A percentile compares a stretch with the other conserved stretches of the same genome.
These are phyloP conservation scores for Torulaspora gathmanii DNA, from an alignment of 805 yeast species.

Conservation along the genomic window DNA sequence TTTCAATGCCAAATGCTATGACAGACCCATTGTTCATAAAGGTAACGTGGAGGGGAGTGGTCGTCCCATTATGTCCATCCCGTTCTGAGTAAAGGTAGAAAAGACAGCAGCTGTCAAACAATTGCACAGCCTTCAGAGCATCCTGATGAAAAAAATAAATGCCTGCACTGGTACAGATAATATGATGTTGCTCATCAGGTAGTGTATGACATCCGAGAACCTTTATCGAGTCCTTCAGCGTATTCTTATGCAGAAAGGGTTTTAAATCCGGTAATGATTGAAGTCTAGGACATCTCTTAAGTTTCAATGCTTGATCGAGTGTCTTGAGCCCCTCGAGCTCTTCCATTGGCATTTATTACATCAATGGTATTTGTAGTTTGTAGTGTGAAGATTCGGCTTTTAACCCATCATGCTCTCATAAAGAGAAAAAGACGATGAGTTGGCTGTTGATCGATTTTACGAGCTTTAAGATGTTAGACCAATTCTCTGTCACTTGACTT, in stretches of 20 bases:
- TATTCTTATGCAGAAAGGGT: background rate
- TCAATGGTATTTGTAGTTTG: background rate
- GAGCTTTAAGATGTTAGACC: too few relatives aligned
- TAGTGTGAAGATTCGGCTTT: background rate
- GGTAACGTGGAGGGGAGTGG: conserved; percentile 4
- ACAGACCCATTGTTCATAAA: conserved; percentile 4
- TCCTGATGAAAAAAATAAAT: conserved; percentile 1
- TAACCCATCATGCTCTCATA: background rate
- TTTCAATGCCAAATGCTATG: background rate
- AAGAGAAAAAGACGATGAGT: background rate
- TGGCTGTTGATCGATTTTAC: too few relatives aligned
- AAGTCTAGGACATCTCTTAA: background rate
- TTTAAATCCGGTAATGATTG: background rate
- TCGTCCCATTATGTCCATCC: background rate
- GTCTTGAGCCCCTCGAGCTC: conserved; percentile 2
- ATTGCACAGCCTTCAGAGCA: background rate
- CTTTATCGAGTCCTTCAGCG: background rate
- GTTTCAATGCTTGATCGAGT: background rate
- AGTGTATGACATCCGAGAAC: conserved; percentile 6
- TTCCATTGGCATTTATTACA: background rate
- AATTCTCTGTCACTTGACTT: too few relatives aligned
- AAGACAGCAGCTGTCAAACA: background rate
- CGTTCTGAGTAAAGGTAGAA: conserved; percentile 1
- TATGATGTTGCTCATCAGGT: background rate
- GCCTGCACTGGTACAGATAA: conserved; percentile 8